Evolutionary conservation across 2,329 filamentous ascomycete genomes (phyloP), one percentile per base, ranked within the genome.

Genomic region (Epichloe amarillans): DNA sequence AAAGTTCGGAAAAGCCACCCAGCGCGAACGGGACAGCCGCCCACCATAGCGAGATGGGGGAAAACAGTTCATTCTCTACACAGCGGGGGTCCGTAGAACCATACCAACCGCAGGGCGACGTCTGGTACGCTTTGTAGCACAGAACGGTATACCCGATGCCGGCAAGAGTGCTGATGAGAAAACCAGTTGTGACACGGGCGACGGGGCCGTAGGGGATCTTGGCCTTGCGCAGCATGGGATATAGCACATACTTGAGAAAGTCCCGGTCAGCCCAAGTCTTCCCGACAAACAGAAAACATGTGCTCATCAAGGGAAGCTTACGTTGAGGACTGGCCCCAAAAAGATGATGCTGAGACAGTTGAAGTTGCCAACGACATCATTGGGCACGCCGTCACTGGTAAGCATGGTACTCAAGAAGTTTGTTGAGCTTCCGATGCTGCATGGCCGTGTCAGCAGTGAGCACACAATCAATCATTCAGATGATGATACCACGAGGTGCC

Each of bases 331-430:
- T 3, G 61, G 61, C 0, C 61, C 61, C n/a, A 62, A 45, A 4
- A 83, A 64, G 53, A 84, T 73, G 53, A 82, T 76, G 26, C 73
- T 70, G 38, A 84, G 64, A 0, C 79, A 74, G 57, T 83, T 79
- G 53, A 83, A 69, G 61, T 81, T 77, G 50, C 69, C 66, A 26
- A 84, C 65, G 8, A 84, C 64, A 60, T 85, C 82, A 59, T 84
- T 84, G 7, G 75, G 75, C 0, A 73, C 72, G 11, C 74, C 72
- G 49, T 74, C 62, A n/a, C 64, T 65, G 7, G 64, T 69, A 65
- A 75, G 72, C 52, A 67, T 63, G 1, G 66, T 70, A 14, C 61
- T 66, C 51, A 69, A 66, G 53, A 66, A 68, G 55, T 61, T 68
- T 47, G 55, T 52, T 2, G 64, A 56, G 23, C 57, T 61, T n/a